Evolutionary conservation across 352 stramenopile genomes (phyloP), one percentile per base, ranked within the genome.

Genomic region (Pythium periplocum): DNA sequence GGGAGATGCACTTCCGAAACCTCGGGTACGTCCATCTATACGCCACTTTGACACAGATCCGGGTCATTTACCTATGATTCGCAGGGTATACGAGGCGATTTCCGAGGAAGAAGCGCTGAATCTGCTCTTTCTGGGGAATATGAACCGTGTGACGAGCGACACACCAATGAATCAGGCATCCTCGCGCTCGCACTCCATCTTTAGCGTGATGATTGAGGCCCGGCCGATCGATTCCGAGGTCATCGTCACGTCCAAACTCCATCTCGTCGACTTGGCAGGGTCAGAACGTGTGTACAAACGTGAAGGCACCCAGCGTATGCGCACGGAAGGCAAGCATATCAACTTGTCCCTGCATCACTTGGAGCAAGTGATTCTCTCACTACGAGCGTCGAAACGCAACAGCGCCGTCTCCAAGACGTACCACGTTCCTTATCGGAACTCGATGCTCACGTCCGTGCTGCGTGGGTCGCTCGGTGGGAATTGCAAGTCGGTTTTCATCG

Each of bases 401-500:
- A 39, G 40, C 45, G 45, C 58, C 17, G 61, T 83, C 9, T 57
- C 71, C 3, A 84, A 68, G 33, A 61, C 59, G 2, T 83, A 78
- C 44, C 95, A 98, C 60, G 79, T 98, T 44, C 95, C 95, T 4
- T 98, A 98, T 62, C 81, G 96, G 35, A 98, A 98, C 64, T 97
- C 86, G 36, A 98, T 98, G 90, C 94, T 98, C 69, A 98, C 96
- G 43, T 97, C 89, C 2, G 92, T 98, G 2, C 64, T 98, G 26
- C 78, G 95, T 17, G 96, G 97, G 37, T 96, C 71, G 51, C 72
- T 99, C 5, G 96, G 96, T 6, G 96, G 95, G 36, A 98, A 99
- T 70, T 98, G 94, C 78, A 98, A 98, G 63, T 98, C 96, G 3
- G 83, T 97, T 0, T 98, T 99, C 78, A 94, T 99, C 55, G 96